A percentile compares a stretch with the other conserved stretches of the same genome.
These are phyloP conservation scores for Diphasiastrum complanatum DNA, from an alignment of 83 land plant genomes.

Conservation along the genomic window DNA sequence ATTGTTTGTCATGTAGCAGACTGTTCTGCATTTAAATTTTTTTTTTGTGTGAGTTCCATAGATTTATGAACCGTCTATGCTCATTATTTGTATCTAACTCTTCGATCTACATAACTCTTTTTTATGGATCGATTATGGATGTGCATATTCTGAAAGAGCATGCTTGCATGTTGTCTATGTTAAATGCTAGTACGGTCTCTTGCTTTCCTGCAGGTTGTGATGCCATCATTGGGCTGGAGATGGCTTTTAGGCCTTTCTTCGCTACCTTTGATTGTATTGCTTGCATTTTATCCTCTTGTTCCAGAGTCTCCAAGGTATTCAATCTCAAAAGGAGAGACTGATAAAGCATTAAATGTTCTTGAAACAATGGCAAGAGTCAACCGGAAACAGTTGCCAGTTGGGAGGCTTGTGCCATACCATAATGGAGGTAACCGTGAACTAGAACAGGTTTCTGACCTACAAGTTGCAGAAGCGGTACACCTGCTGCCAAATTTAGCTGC, in stretches of 20 bases:
- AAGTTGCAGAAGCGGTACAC: not conserved
- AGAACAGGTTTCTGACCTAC: not conserved
- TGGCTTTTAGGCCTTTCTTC: slow-evolving; percentile 83
- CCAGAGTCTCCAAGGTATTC: slow-evolving; percentile 83
- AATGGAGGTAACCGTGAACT: not conserved
- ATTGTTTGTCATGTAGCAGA: too few relatives aligned
- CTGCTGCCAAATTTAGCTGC: slow-evolving; percentile 8
- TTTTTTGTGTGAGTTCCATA: not conserved
- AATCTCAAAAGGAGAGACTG: slow-evolving; percentile 51
- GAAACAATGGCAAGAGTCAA: slow-evolving; percentile 53
- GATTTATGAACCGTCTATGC: not conserved
- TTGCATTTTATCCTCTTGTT: slow-evolving; percentile 48
- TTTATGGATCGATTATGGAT: not conserved
- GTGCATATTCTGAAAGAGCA: not conserved
- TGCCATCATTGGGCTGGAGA: slow-evolving; percentile 83
- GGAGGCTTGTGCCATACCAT: slow-evolving; percentile 26
- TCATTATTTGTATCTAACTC: not conserved
- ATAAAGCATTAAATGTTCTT: slow-evolving; percentile 42
- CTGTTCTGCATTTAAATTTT: not conserved
- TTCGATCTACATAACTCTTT: not conserved
- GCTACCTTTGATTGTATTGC: slow-evolving; percentile 52
- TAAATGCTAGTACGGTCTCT: not conserved
- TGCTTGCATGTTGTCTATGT: not conserved
- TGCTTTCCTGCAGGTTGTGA: slow-evolving; percentile 36
- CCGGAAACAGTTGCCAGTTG: slow-evolving; percentile 39